phyloP scores from a whole-genome alignment of 495 filamentous ascomycete species.

The Aspergillus leporis region DNA sequence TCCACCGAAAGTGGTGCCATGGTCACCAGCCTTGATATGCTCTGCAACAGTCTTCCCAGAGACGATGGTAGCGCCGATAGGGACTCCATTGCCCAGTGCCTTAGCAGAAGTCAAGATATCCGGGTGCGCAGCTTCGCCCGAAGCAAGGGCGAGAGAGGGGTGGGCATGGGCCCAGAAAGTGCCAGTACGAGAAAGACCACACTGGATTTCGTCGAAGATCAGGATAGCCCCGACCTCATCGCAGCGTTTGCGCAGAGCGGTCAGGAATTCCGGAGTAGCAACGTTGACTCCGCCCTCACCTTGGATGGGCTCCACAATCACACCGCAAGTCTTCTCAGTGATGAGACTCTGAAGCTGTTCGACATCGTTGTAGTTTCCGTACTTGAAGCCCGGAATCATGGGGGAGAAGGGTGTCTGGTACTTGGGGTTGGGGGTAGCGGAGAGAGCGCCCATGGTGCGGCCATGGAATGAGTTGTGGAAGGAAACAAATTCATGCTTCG shows the following conservation, averaged over 20 bases:
- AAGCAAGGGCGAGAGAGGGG: slow-evolving; percentile 47
- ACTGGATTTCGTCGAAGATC: slow-evolving; percentile 97
- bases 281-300: slow-evolving; percentile 92
- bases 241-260: slow-evolving; percentile 75
- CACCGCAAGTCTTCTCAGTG: slow-evolving; percentile 83
- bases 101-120: slow-evolving; percentile 95
- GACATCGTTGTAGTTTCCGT: slow-evolving; percentile 83
- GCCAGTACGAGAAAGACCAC: slow-evolving; percentile 84
- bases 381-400: slow-evolving; percentile 91
- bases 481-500: slow-evolving; percentile 81
- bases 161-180: slow-evolving; percentile 85
- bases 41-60: slow-evolving; percentile 67
- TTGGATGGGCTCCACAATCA: slow-evolving; percentile 97
- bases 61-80: slow-evolving; percentile 89
- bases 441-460: slow-evolving; percentile 88
- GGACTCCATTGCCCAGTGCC: slow-evolving; percentile 93
- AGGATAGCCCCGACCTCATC: slow-evolving; percentile 84
- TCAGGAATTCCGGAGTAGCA: slow-evolving; percentile 77
- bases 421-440: slow-evolving; percentile 96
- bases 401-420: slow-evolving; percentile 94
- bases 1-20: slow-evolving; percentile 96
- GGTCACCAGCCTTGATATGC: slow-evolving; percentile 89
- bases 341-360: slow-evolving; percentile 67
- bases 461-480: slow-evolving; percentile 94
- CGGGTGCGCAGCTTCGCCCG: slow-evolving; percentile 71